Base-by-base conservation (phyloP, 192 early-diverging fungal species). In the Dissophora globulifera region DNA sequence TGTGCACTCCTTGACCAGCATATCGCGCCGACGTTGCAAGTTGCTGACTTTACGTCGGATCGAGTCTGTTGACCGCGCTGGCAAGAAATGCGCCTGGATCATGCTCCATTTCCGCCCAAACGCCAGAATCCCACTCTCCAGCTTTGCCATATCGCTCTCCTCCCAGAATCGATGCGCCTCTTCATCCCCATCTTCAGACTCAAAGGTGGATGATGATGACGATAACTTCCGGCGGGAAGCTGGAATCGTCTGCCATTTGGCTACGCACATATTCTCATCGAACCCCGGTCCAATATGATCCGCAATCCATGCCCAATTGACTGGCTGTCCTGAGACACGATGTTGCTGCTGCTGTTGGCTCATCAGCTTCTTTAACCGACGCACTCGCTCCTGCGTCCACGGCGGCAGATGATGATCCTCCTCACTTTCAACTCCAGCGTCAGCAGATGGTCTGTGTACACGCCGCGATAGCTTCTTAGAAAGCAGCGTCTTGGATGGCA, bases 251-350 rank as follows among this genome's bases (percentile, higher is more conserved):
- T 76, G 63, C 72, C 72, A 76, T n/a, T 32, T 16, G 15, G 63
- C 27, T 40, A 67, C 61, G 20, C 72, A 76, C 58, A 67, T 76
- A 38, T 40, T 48, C 11, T 46, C 50, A 29, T 66, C 51, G 22
- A 67, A 46, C 1, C 55, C 63, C 20, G 72, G 63, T 12, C 63
- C 72, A 41, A 76, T 76, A 25, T 76, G 72, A 3, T 76, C 64
- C 10, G 72, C 72, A 20, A 76, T 58, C 72, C 72, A 76, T 16
- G n/a, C 2, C 72, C 72, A 76, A 40, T 76, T 58, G 26, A 76
- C 41, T 0, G 62, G 19, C 0, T 50, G 49, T 4, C 58, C 51
- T 9, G 63, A 49, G 4, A 19, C 19, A 1, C 42, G 26, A 15
- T 49, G 43, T 4, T 67, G 72, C 13, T 55, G 58, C 22, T 55